Percentiles rank a stretch among this genome's conserved stretches.
Evolutionary conservation across 1,284 basidiomycete genomes (phyloP).

Genomic region (Pulchroboletus neoregius): DNA sequence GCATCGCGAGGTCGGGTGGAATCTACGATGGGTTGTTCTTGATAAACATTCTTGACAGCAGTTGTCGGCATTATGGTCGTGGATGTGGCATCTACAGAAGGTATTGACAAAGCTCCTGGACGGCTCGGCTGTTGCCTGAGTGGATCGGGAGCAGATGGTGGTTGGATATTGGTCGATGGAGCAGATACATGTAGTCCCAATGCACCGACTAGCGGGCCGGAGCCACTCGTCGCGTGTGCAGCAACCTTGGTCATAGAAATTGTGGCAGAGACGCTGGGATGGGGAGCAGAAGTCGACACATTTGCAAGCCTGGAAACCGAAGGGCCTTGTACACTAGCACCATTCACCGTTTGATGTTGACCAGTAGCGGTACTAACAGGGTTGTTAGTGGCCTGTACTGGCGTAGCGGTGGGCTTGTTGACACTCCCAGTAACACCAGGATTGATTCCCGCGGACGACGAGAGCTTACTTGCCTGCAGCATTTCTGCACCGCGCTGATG

Average conservation of each 20-base stretch:
- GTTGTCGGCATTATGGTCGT: slow-evolving; percentile 13
- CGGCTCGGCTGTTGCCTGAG: slow-evolving; percentile 21
- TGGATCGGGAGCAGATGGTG: slow-evolving; percentile 12
- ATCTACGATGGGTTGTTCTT: slow-evolving; percentile 24
- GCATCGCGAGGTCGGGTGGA: slow-evolving; percentile 25
- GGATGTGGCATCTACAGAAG: slow-evolving; percentile 17
- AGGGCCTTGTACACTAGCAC: slow-evolving; percentile 5
- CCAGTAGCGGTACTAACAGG: not conserved
- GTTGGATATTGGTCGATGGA: slow-evolving; percentile 12
- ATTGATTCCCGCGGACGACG: slow-evolving; percentile 4
- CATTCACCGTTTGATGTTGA: slow-evolving; percentile 13
- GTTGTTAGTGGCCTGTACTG: slow-evolving; percentile 11
- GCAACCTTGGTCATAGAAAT: slow-evolving; percentile 9
- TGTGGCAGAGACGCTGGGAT: slow-evolving; percentile 3
- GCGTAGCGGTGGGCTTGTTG: slow-evolving; percentile 10
- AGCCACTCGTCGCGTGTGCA: not conserved
- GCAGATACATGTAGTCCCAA: slow-evolving; percentile 11
- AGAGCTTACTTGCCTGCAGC: slow-evolving; percentile 21
- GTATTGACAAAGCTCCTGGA: slow-evolving; percentile 10
- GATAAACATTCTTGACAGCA: slow-evolving; percentile 18
- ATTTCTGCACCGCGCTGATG: slow-evolving; percentile 25
- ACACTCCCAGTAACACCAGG: not conserved
- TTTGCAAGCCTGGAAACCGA: slow-evolving; percentile 13
- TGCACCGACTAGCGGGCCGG: slow-evolving; percentile 6
- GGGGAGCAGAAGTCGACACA: not conserved